Evolutionary conservation across 371 early-diverging fungal genomes (phyloP).

Genomic region (Cokeromyces recurvatus): DNA sequence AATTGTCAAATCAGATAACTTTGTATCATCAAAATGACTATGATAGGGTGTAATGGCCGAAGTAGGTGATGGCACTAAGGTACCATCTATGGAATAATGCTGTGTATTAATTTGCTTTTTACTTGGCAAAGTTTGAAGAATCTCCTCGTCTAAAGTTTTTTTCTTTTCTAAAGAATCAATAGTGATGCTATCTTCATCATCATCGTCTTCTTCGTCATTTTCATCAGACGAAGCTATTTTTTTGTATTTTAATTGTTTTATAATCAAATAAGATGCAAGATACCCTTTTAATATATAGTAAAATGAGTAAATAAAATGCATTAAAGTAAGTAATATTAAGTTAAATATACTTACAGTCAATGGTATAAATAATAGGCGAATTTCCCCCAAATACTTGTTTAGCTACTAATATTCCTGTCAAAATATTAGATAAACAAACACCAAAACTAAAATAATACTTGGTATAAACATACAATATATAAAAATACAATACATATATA

Average conservation of each 20-base stretch:
- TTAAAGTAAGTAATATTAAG: not conserved
- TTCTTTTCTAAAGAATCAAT: not conserved
- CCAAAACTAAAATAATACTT: constrained; percentile 26
- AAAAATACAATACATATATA: not conserved
- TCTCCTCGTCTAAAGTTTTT: not conserved
- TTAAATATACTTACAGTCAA: constrained; percentile 32
- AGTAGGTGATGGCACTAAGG: not conserved
- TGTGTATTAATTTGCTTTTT: not conserved
- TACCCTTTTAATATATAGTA: constrained; percentile 24
- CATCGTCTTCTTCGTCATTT: constrained; percentile 10
- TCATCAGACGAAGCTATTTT: not conserved
- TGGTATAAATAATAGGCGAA: constrained; percentile 40
- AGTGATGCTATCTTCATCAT: constrained; percentile 11
- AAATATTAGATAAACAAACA: constrained; percentile 41
- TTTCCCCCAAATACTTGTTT: constrained; percentile 30
- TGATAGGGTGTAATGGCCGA: too few relatives aligned
- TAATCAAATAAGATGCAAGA: constrained; percentile 43
- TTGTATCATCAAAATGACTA: too few relatives aligned
- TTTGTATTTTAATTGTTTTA: constrained; percentile 33
- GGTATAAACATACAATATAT: not conserved
- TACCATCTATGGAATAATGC: constrained; percentile 2
- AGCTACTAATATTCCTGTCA: constrained; percentile 34
- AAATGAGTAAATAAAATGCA: not conserved
- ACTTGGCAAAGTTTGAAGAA: not conserved
- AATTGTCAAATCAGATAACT: too few relatives aligned